Conservation (phyloP, 805 yeast species). For the Candida cerambycidarum region DNA sequence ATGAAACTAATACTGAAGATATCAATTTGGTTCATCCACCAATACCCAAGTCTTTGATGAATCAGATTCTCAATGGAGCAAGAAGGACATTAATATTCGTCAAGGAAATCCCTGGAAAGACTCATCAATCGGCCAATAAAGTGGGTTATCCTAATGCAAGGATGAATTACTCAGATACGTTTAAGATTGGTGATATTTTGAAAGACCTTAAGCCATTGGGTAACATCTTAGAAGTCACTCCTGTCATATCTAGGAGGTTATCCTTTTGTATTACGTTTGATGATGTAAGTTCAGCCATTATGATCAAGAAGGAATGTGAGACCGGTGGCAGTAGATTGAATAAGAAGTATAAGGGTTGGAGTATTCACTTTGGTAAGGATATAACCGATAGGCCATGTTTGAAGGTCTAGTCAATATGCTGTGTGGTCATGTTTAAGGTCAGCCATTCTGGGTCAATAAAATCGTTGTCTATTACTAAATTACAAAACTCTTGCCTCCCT, state of each 20-base stretch:
- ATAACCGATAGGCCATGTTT: slow-evolving; percentile 58
- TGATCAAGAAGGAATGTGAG: slow-evolving; percentile 50
- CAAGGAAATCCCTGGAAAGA: slow-evolving; percentile 23
- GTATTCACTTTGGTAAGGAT: slow-evolving; percentile 65
- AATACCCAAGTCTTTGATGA: slow-evolving; percentile 22
- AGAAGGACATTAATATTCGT: slow-evolving; percentile 53
- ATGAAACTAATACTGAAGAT: slow-evolving; percentile 22
- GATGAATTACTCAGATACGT: slow-evolving; percentile 38
- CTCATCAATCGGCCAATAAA: not conserved
- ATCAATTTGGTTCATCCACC: slow-evolving; percentile 19
- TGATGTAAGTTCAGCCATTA: slow-evolving; percentile 59
- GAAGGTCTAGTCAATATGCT: not conserved
- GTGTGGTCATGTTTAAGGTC: too few species aligned
- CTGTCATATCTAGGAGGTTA: slow-evolving; percentile 65
- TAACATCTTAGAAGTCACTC: slow-evolving; percentile 56
- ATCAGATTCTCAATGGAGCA: slow-evolving; percentile 47
- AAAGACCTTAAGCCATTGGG: slow-evolving; percentile 60
- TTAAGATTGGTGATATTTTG: slow-evolving; percentile 45
- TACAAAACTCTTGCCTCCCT: slow-evolving; percentile 13
- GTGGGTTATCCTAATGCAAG: slow-evolving; percentile 44
- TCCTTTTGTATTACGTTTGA: slow-evolving; percentile 61
- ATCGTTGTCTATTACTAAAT: slow-evolving; percentile 11
- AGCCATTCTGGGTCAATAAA: too few species aligned
- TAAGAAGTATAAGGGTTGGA: slow-evolving; percentile 58
- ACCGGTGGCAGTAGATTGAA: slow-evolving; percentile 32